Evolutionary conservation across 2,329 filamentous ascomycete genomes (phyloP), one percentile per base, ranked within the genome.

Genomic region (Colletotrichum limetticola): DNA sequence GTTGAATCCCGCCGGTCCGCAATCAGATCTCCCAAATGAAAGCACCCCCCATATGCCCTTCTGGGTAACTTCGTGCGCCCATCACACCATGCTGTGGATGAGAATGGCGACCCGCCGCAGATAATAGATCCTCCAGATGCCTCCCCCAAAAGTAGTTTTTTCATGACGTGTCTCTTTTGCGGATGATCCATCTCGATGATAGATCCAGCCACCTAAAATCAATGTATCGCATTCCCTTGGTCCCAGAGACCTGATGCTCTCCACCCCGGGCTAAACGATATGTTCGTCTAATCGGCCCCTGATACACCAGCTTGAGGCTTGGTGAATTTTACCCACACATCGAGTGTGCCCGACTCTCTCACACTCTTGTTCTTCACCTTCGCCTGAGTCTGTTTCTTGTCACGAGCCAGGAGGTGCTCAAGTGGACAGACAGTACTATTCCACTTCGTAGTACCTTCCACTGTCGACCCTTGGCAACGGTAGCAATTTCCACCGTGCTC

Each of bases 371-470:
- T 71, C 71, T 74, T 53, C 73, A 32, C 62, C 71, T 78, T 76
- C 7, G 57, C 46, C 75, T 79, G 80, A 57, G 76, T 80, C 12
- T 74, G 52, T 24, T 57, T 67, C 32, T 75, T 75, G 22, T 56
- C 49, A 53, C 74, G 80, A 55, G 81, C 76, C 19, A 86, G 76
- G 6, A 86, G 78, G n/a, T 82, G 77, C 72, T 86, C 85, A 1
- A 86, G 77, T 2, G 83, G 84, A 64, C 85, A 86, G 7, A 79
- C 76, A 1, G 78, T 88, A 19, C 90, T 83, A 4, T 90, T 85
- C 91, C 93, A 94, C 0, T 87, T 88, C 30, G 87, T 86, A 62
- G 88, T 92, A 1, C 87, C 87, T 75, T 89, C 84, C 0, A 88
- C 88, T 0, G 92, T 94, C 30, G 76, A 80, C 63, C 82, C 81